Conservation (phyloP, 169 alveolate species). For the Babesia gibsoni region DNA sequence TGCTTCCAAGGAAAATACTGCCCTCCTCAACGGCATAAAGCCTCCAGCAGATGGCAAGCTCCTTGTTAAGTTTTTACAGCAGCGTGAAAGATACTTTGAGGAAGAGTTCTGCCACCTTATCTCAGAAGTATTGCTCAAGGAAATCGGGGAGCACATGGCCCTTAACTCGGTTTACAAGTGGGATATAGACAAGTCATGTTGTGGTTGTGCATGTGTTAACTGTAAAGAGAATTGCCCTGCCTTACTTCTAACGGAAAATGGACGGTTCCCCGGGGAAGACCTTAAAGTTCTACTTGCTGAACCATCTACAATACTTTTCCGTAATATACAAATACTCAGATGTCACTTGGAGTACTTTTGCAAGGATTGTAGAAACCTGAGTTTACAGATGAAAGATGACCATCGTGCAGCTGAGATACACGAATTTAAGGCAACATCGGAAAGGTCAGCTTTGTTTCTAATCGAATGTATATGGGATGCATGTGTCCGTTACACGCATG, state of each 20-base stretch:
- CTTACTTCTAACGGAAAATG: constrained; percentile 53
- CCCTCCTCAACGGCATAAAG: constrained; percentile 37
- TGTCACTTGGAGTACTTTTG: constrained; percentile 66
- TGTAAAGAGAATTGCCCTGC: constrained; percentile 51
- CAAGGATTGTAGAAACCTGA: constrained; percentile 62
- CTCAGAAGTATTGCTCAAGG: constrained; percentile 53
- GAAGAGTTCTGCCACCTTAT: constrained; percentile 61
- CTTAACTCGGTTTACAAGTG: constrained; percentile 34
- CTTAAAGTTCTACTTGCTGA: constrained; percentile 37
- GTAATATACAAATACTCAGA: constrained; percentile 60
- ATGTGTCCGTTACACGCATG: constrained; percentile 58
- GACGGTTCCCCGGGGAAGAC: constrained; percentile 63
- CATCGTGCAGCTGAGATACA: constrained; percentile 30
- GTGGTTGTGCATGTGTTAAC: constrained; percentile 52
- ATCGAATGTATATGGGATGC: constrained; percentile 67
- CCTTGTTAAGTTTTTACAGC: constrained; percentile 54
- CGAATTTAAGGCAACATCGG: constrained; percentile 61
- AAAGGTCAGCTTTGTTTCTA: constrained; percentile 55
- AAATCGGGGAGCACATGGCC: constrained; percentile 58
- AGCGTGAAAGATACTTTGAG: constrained; percentile 56
- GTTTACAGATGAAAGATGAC: constrained; percentile 33
- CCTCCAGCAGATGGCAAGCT: constrained; percentile 47
- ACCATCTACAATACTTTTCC: constrained; percentile 60
- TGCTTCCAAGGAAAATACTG: constrained; percentile 64
- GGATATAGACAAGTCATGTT: constrained; percentile 39